A percentile compares a stretch with the other conserved stretches of the same genome.
Evolutionary conservation across 768 basidiomycete species (phyloP).

Genomic region (Suillus fuscotomentosus): DNA sequence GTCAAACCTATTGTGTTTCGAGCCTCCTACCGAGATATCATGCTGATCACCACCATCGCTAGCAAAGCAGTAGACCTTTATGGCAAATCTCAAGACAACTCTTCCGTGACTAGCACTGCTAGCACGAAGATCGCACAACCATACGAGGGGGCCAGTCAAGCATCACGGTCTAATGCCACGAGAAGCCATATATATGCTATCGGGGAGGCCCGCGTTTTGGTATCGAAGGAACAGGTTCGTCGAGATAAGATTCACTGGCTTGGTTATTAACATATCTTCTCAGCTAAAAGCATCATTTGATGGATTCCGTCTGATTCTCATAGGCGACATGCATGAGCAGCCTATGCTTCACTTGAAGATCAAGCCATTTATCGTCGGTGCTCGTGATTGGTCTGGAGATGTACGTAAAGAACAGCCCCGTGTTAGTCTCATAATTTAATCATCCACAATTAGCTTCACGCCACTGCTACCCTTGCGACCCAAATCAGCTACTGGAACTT

Average conservation of each 20-base stretch:
- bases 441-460: slow-evolving; percentile 61
- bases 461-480: slow-evolving; percentile 76
- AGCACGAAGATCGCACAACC: neutral
- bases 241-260: neutral
- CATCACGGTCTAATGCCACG: slow-evolving; percentile 14
- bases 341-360: slow-evolving; percentile 89
- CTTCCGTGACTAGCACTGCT: neutral
- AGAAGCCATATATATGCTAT: slow-evolving; percentile 17
- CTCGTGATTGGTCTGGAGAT: slow-evolving; percentile 93
- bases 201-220: slow-evolving; percentile 44
- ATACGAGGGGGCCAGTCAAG: neutral
- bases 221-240: slow-evolving; percentile 81
- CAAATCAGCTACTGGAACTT: slow-evolving; percentile 96
- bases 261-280: slow-evolving; percentile 4
- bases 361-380: slow-evolving; percentile 77
- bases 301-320: slow-evolving; percentile 89
- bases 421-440: neutral
- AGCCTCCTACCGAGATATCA: slow-evolving; percentile 94
- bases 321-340: slow-evolving; percentile 93
- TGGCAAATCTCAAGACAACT: slow-evolving; percentile 35
- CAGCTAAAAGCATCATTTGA: slow-evolving; percentile 86
- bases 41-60: slow-evolving; percentile 80
- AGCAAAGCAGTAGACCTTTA: slow-evolving; percentile 88
- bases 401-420: slow-evolving; percentile 38
- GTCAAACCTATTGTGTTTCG: slow-evolving; percentile 86